Percentiles rank a stretch among this genome's conserved stretches.
These are phyloP conservation scores for Anisogramma anomala DNA, from an alignment of 2,329 filamentous ascomycete species.

Conservation along the genomic window DNA sequence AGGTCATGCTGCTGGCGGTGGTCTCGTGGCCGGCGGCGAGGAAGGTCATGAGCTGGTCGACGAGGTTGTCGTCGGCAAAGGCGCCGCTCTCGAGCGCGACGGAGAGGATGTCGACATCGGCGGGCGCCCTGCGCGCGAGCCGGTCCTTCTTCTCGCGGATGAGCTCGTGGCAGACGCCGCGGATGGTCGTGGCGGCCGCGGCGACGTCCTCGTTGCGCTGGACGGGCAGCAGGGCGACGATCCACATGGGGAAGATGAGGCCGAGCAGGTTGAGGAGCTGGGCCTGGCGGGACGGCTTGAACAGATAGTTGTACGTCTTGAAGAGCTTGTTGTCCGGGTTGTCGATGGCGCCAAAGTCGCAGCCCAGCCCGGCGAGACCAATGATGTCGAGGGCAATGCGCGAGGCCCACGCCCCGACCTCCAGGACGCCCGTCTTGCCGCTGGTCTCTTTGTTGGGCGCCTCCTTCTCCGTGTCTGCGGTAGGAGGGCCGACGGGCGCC, in stretches of 20 bases:
- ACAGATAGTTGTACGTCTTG: slow-evolving; percentile 43
- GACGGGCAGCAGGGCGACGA: slow-evolving; percentile 55
- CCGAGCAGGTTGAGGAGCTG: slow-evolving; percentile 46
- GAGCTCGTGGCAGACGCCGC: slow-evolving; percentile 53
- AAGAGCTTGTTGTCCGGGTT: slow-evolving; percentile 50
- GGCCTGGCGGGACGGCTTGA: slow-evolving; percentile 39
- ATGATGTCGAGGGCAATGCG: slow-evolving; percentile 66
- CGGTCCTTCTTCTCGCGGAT: slow-evolving; percentile 57
- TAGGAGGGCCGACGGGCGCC: slow-evolving; percentile 20
- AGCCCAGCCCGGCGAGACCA: slow-evolving; percentile 57
- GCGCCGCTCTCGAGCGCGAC: slow-evolving; percentile 65
- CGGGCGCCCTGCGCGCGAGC: slow-evolving; percentile 33
- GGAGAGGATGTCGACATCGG: slow-evolving; percentile 63
- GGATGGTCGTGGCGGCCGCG: slow-evolving; percentile 46
- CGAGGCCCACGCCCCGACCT: slow-evolving; percentile 52
- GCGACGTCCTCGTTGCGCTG: slow-evolving; percentile 56
- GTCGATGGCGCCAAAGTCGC: slow-evolving; percentile 55
- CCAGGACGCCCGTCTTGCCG: slow-evolving; percentile 33
- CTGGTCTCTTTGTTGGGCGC: slow-evolving; percentile 15
- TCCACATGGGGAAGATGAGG: slow-evolving; percentile 50
- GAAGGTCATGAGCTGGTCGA: slow-evolving; percentile 86
- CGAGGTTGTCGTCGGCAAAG: slow-evolving; percentile 68
- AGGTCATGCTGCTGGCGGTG: slow-evolving; percentile 63
- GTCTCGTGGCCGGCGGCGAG: slow-evolving; percentile 75
- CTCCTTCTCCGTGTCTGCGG: slow-evolving; percentile 5